A percentile compares a stretch with the other conserved stretches of the same genome.
Evolutionary conservation across 1,139 yeast genomes (phyloP).

Genomic region (Starmera stellimalicola): DNA sequence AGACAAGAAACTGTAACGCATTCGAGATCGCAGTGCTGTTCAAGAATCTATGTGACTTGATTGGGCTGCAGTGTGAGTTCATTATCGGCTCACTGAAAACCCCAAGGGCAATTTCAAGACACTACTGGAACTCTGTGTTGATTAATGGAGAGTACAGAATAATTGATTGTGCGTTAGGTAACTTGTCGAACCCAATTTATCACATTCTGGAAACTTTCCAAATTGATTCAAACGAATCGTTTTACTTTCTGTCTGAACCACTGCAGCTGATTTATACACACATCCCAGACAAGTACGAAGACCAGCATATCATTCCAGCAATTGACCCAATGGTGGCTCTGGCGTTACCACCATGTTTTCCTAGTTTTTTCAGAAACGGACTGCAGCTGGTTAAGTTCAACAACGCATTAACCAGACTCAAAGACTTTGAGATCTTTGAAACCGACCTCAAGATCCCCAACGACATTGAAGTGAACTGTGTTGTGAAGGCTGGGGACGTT

Average conservation of each 20-base stretch:
- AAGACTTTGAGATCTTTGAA: constrained; percentile 73
- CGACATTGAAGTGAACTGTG: constrained; percentile 52
- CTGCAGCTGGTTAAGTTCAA: constrained; percentile 60
- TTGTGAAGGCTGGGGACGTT: constrained; percentile 16
- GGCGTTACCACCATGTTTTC: constrained; percentile 76
- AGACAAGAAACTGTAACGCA: constrained; percentile 46
- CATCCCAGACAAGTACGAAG: constrained; percentile 66
- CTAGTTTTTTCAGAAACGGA: constrained; percentile 58
- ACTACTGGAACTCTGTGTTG: constrained; percentile 79
- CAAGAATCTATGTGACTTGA: constrained; percentile 59
- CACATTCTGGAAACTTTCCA: constrained; percentile 25
- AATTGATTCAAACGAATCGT: constrained; percentile 28
- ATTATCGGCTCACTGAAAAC: constrained; percentile 78
- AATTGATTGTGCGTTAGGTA: constrained; percentile 61
- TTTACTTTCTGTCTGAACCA: constrained; percentile 76
- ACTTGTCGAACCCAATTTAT: constrained; percentile 40
- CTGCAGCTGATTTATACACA: constrained; percentile 72
- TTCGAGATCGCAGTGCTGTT: constrained; percentile 73
- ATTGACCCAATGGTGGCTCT: constrained; percentile 71
- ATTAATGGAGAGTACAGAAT: constrained; percentile 73
- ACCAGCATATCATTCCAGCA: constrained; percentile 83
- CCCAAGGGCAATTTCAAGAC: constrained; percentile 68
- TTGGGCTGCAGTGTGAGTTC: constrained; percentile 66
- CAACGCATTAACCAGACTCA: constrained; percentile 64
- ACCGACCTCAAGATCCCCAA: constrained; percentile 62